Conservation (phyloP, 352 stramenopile genomes). For the Pythium phragmiticola region DNA sequence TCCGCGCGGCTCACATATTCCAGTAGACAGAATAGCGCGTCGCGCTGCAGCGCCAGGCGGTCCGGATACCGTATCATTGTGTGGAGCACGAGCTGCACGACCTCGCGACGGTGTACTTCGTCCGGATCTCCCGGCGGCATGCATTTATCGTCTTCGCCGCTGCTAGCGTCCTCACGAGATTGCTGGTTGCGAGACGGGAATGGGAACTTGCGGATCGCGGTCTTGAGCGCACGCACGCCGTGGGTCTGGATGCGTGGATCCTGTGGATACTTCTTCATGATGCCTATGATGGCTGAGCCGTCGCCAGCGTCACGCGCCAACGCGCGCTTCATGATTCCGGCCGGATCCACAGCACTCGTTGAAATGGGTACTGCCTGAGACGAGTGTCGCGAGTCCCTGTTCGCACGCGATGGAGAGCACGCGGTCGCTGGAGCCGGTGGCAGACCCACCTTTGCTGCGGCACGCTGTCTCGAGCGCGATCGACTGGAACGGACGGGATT, state of each 20-base stretch:
- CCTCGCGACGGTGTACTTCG: slow-evolving; percentile 6
- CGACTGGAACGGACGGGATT: not conserved
- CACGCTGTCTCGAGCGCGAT: not conserved
- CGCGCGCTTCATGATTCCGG: slow-evolving; percentile 50
- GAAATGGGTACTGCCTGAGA: not conserved
- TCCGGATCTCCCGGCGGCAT: not conserved
- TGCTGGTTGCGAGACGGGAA: not conserved
- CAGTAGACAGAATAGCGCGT: slow-evolving; percentile 45
- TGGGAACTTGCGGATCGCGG: slow-evolving; percentile 33
- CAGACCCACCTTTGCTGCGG: not conserved
- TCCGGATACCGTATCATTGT: slow-evolving; percentile 46
- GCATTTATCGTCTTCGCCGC: slow-evolving; percentile 6
- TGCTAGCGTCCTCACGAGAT: not conserved
- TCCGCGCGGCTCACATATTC: slow-evolving; percentile 35
- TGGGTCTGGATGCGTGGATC: slow-evolving; percentile 48
- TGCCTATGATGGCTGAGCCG: slow-evolving; percentile 38
- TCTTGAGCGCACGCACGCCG: slow-evolving; percentile 47
- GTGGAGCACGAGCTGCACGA: slow-evolving; percentile 39
- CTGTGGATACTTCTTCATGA: slow-evolving; percentile 45
- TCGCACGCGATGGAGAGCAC: too few species aligned
- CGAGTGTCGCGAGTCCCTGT: not conserved
- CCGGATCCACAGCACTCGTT: slow-evolving; percentile 29
- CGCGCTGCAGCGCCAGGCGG: slow-evolving; percentile 39
- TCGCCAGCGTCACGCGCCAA: slow-evolving; percentile 45
- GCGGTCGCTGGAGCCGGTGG: not conserved